Conservation (phyloP, 352 stramenopile species). For the Pythium dissotocum region DNA sequence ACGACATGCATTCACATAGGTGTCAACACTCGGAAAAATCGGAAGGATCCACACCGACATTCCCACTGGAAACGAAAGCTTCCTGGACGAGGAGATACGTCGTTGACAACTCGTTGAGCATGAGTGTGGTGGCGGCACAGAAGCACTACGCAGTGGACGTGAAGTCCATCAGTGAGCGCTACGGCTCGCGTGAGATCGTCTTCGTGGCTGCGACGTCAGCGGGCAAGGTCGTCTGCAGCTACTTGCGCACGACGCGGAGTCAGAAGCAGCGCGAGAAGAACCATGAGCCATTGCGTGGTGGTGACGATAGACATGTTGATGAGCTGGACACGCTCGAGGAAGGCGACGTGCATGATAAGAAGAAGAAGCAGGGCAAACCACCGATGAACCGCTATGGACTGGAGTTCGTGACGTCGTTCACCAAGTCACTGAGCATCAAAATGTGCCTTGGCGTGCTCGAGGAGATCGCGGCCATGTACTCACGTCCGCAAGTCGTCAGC, state of each 20-base stretch:
- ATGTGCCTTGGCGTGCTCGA: constrained; percentile 76
- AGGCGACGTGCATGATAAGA: constrained; percentile 31
- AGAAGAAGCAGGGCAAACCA: constrained; percentile 47
- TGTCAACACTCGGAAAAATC: too few species aligned
- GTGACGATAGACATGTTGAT: too few species aligned
- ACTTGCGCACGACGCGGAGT: constrained; percentile 68
- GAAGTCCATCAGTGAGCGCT: constrained; percentile 83
- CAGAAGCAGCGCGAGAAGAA: constrained; percentile 55
- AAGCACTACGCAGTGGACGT: constrained; percentile 78
- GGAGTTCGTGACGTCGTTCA: constrained; percentile 57
- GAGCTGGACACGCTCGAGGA: too few species aligned
- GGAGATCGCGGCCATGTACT: constrained; percentile 54
- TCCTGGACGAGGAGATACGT: too few species aligned
- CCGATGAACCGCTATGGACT: constrained; percentile 53
- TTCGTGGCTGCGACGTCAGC: constrained; percentile 59
- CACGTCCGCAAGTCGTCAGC: constrained; percentile 54
- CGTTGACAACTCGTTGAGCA: constrained; percentile 10
- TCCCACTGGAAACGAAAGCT: too few species aligned
- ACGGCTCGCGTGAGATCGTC: constrained; percentile 63
- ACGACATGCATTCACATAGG: too few species aligned
- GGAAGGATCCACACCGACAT: too few species aligned
- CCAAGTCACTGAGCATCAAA: constrained; percentile 76
- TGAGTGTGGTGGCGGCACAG: constrained; percentile 53
- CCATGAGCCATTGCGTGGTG: constrained; percentile 27
- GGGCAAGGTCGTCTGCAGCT: constrained; percentile 69